phyloP scores from a whole-genome alignment of 768 basidiomycete genomes.

The Serendipita sp. region DNA sequence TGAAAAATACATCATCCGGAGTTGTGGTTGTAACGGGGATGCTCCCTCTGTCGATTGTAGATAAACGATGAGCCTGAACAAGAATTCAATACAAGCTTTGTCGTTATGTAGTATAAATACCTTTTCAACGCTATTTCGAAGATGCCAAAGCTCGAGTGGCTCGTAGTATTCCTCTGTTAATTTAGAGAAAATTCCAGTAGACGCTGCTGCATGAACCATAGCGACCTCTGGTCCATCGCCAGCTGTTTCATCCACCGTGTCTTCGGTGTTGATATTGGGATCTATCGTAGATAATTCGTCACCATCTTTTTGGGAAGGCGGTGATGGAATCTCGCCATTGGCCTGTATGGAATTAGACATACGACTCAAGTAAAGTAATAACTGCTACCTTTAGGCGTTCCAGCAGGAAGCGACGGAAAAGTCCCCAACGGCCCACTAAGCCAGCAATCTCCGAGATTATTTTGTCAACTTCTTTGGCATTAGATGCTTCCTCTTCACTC shows the following conservation, averaged over 20 bases:
- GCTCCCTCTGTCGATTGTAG: slow-evolving; percentile 52
- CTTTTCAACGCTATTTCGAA: slow-evolving; percentile 73
- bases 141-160: slow-evolving; percentile 87
- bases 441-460: slow-evolving; percentile 74
- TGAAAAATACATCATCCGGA: slow-evolving; percentile 92
- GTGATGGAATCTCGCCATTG: not conserved
- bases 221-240: not conserved
- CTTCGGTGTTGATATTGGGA: slow-evolving; percentile 8
- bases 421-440: slow-evolving; percentile 81
- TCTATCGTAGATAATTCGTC: not conserved
- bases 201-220: slow-evolving; percentile 16
- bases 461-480: slow-evolving; percentile 85
- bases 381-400: slow-evolving; percentile 45
- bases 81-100: not conserved
- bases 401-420: slow-evolving; percentile 76
- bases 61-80: slow-evolving; percentile 69
- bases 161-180: slow-evolving; percentile 62
- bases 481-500: slow-evolving; percentile 34
- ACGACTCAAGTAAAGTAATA: too few species aligned
- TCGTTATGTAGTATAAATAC: slow-evolving; percentile 23
- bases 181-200: slow-evolving; percentile 38
- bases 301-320: not conserved
- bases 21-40: slow-evolving; percentile 51
- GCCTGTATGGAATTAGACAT: not conserved
- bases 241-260: not conserved